Conservation (phyloP, 331 rosid genomes). For the Arachis monticola region DNA sequence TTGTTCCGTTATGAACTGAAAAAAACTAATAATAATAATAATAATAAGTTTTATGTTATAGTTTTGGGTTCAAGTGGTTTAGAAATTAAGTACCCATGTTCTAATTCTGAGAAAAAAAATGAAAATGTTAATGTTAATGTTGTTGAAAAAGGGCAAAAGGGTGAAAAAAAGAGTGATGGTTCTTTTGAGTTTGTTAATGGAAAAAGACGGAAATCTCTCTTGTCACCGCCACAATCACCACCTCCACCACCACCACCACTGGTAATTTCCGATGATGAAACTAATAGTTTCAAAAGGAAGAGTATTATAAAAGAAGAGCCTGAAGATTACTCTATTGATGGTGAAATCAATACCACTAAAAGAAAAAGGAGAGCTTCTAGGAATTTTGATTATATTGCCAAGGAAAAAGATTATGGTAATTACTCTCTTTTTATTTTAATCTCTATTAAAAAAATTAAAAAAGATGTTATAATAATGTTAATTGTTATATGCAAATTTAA, state of each 20-base stretch:
- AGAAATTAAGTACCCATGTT: constrained; percentile 44
- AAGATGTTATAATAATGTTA: no score
- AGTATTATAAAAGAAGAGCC: neutral
- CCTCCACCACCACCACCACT: no score
- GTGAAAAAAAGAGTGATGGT: neutral
- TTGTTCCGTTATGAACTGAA: constrained; percentile 37
- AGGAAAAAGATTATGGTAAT: neutral
- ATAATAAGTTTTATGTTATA: constrained; percentile 24
- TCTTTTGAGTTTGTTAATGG: neutral
- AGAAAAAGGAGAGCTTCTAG: neutral
- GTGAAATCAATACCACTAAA: neutral
- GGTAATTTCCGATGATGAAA: neutral
- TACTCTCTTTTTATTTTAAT: neutral
- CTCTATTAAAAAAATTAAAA: no score
- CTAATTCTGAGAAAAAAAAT: neutral
- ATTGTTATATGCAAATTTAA: no score
- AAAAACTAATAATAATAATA: constrained; percentile 3
- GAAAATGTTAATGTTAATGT: no score
- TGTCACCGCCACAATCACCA: neutral
- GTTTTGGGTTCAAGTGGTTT: constrained; percentile 26
- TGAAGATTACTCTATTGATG: neutral
- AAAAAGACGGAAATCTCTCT: neutral
- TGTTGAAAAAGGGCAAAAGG: neutral
- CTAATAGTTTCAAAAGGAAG: constrained; percentile 32
- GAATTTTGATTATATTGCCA: neutral